Base-by-base conservation (phyloP, 163 green algal genomes). In the Dunaliella salina region DNA sequence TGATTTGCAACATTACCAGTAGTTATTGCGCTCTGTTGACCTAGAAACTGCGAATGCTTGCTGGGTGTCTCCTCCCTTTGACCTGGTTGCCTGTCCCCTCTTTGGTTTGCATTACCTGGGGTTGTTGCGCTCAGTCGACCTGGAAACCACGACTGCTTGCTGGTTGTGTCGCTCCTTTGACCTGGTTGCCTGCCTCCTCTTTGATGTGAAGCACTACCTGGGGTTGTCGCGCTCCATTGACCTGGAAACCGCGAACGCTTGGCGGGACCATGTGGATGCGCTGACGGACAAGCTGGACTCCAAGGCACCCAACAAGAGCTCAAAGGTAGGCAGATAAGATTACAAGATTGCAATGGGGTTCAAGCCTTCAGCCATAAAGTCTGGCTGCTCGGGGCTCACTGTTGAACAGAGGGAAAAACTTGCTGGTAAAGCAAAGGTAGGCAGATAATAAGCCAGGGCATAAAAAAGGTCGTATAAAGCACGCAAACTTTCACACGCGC, bases 41-140 rank as follows among this genome's bases (percentile, higher is more conserved):
- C 85, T 94, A 57, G 91, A 94, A 85, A 85, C 91, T 81, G 91
- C 84, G 34, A 89, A 93, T 83, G 84, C 91, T 24, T 91, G 87
- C 71, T 81, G 91, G 20, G 91, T n/a, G n/a, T n/a, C n/a, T n/a
- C n/a, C n/a, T n/a, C n/a, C n/a, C n/a, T n/a, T n/a, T n/a, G n/a
- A n/a, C n/a, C n/a, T n/a, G n/a, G n/a, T n/a, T n/a, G n/a, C n/a
- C n/a, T n/a, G n/a, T n/a, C n/a, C n/a, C n/a, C n/a, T n/a, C n/a
- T n/a, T n/a, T n/a, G n/a, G n/a, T n/a, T n/a, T n/a, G 75, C 87
- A 91, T 85, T 94, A 91, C 90, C 87, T 89, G 15, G 88, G 89
- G 13, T 86, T 94, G 18, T 85, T 72, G 30, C 33, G 81, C 71
- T 89, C 87, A 85, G 89, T 91, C 17, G 89, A 90, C 57, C 85